phyloP scores from a whole-genome alignment of 257 asterid genomes.

The Solanum sitiens region DNA sequence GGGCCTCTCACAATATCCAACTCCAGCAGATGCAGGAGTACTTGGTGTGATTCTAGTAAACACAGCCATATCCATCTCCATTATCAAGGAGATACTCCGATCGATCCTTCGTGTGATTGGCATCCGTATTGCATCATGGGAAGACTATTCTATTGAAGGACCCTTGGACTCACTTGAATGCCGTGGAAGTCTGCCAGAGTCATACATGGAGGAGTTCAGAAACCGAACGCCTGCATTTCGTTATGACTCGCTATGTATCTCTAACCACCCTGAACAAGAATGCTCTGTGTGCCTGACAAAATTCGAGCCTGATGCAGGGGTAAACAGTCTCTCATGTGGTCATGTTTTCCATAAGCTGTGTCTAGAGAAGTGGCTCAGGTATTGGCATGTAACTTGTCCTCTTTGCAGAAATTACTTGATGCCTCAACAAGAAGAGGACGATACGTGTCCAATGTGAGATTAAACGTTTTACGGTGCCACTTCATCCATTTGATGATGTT shows the following conservation, averaged over 20 bases:
- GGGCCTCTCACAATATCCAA: conserved; percentile 17
- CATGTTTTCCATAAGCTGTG: conserved; percentile 73
- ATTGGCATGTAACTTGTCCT: conserved; percentile 83
- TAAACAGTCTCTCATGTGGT: conserved; percentile 66
- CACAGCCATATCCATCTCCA: conserved; percentile 9
- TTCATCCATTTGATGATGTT: not conserved
- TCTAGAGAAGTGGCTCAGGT: conserved; percentile 78
- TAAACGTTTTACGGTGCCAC: not conserved
- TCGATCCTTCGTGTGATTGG: conserved; percentile 12
- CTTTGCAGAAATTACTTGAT: conserved; percentile 76
- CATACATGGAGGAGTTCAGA: conserved; percentile 74
- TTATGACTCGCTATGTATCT: conserved; percentile 37
- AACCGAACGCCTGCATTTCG: conserved; percentile 47
- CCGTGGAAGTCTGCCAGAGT: conserved; percentile 41
- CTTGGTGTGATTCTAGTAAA: conserved; percentile 4
- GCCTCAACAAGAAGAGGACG: conserved; percentile 54
- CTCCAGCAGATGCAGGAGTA: conserved; percentile 13
- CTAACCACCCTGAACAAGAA: conserved; percentile 32
- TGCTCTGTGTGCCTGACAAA: conserved; percentile 76
- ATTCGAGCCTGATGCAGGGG: conserved; percentile 49
- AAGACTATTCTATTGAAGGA: not conserved
- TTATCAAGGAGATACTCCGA: conserved; percentile 5
- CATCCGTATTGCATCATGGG: conserved; percentile 3
- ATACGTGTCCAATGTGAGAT: conserved; percentile 70
- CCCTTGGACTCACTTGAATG: conserved; percentile 6